Conservation (phyloP, 2,329 filamentous ascomycete species). For the Pyrenochaeta sp. region DNA sequence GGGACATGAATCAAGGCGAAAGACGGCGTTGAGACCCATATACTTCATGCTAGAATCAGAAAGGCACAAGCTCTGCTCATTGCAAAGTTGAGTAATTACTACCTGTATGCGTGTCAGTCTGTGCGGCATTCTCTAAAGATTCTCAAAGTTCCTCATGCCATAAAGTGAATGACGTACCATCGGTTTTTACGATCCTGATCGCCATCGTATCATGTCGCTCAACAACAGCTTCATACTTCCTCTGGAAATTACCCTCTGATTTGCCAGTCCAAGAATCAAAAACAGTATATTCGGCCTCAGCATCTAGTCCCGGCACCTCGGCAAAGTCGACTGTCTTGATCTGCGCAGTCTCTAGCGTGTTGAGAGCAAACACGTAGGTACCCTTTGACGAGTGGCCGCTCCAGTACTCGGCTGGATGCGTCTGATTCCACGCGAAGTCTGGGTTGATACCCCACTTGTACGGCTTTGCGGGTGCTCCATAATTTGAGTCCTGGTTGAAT, state of each 20-base stretch:
- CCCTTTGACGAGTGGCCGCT: conserved; percentile 32
- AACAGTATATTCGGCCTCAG: conserved; percentile 18
- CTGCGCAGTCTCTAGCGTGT: conserved; percentile 24
- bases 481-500: conserved; percentile 56
- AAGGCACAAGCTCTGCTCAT: no score
- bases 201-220: conserved; percentile 26
- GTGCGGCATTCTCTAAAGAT: background rate
- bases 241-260: conserved; percentile 16
- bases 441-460: conserved; percentile 61
- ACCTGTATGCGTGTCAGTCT: background rate
- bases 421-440: conserved; percentile 59
- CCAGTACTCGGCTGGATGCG: conserved; percentile 41
- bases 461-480: conserved; percentile 50
- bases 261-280: conserved; percentile 32
- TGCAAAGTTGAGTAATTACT: background rate
- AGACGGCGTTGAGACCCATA: no score
- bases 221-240: conserved; percentile 15
- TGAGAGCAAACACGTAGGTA: conserved; percentile 37
- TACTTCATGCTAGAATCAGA: no score
- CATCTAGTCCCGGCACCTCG: conserved; percentile 32
- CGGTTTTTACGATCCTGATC: conserved; percentile 4
- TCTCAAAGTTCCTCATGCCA: background rate
- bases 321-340: conserved; percentile 24
- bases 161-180: background rate
- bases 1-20: no score